Base-by-base conservation (phyloP, 2,329 filamentous ascomycete species). In the Cercospora janseana region DNA sequence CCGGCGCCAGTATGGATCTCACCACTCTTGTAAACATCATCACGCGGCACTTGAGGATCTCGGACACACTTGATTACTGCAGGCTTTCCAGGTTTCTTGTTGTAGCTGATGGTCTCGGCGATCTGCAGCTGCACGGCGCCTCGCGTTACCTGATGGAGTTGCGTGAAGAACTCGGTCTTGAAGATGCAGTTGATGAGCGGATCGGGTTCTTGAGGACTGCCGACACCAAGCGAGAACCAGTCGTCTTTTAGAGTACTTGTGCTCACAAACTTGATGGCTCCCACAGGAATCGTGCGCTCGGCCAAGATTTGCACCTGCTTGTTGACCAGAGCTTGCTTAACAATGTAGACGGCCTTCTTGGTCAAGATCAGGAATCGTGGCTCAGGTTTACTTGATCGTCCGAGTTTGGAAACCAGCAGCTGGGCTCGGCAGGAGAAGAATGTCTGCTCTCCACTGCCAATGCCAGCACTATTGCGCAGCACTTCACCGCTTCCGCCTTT, bases 121-220 rank as follows among this genome's bases (percentile, higher is more conserved):
- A 97, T 86, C 70, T 87, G 89, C 40, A 98, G 72, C 66, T 84
- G 89, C 66, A 95, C 80, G 7, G 87, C 84, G 6, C 87, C 88
- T 3, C 87, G 84, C 70, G 94, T 87, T 45, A 83, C 82, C 43
- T 82, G 83, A 66, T 85, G 83, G 73, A 98, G 83, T 57, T 96
- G 91, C 0, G 92, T 94, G 66, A 97, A 95, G 70, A 98, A 85
- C 66, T 98, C 93, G 0, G 93, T 98, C 76, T 98, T 98, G 70
- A 98, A 83, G 15, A 96, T 75, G 66, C 93, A 98, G 72, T 85
- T 95, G 63, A 98, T 71, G 16, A 98, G 77, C n/a, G 93, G 90
- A 69, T 98, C 93, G 0, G 93, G 79, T 67, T 97, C 92, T 66
- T 95, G 89, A 6, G 85, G 85, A 24, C 91, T 91, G n/a, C 88